Evolutionary conservation across 2,329 filamentous ascomycete genomes (phyloP), one percentile per base, ranked within the genome.

Genomic region (Fusarium secorum): DNA sequence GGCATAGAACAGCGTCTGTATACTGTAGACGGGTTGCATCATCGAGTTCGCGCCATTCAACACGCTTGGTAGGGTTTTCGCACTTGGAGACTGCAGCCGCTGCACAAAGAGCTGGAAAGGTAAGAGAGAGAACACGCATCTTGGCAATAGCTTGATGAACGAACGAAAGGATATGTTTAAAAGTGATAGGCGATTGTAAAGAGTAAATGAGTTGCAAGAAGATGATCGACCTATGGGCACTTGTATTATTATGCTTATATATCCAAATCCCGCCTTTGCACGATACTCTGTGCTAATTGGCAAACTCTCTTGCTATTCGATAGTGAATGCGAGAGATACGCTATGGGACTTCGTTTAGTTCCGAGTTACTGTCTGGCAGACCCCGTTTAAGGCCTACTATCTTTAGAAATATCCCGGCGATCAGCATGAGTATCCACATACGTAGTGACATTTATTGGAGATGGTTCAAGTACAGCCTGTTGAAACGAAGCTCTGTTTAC

Each of bases 151-250:
- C 7, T 20, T 20, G 11, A 3, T 11, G 6, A n/a, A n/a, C 0
- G 7, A n/a, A n/a, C 4, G 36, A 13, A 8, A 39, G 4, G 0
- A 9, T 38, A 9, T n/a, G 4, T 35, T 35, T 1, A 10, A 35
- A 35, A 2, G 4, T 17, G 33, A 0, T 17, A 35, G 3, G 4
- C 15, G 8, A 11, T 5, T 18, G 17, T 7, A 13, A 35, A 1
- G 17, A 35, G 17, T 11, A 2, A 18, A 7, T 18, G 33, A 3
- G 8, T 35, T 35, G 2, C 17, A 5, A 24, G 5, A 35, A 35
- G 15, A 18, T 2, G 9, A 35, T 35, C 10, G 9, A 13, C 11
- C 7, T 8, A 38, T 38, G 11, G 11, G 4, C 18, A n/a, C 11
- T 38, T 38, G 7, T 8, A n/a, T n/a, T n/a, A 11, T 5, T 14